These are phyloP conservation scores for Crataegus laevigata DNA, from an alignment of 306 rosid genomes.

Conservation along the genomic window DNA sequence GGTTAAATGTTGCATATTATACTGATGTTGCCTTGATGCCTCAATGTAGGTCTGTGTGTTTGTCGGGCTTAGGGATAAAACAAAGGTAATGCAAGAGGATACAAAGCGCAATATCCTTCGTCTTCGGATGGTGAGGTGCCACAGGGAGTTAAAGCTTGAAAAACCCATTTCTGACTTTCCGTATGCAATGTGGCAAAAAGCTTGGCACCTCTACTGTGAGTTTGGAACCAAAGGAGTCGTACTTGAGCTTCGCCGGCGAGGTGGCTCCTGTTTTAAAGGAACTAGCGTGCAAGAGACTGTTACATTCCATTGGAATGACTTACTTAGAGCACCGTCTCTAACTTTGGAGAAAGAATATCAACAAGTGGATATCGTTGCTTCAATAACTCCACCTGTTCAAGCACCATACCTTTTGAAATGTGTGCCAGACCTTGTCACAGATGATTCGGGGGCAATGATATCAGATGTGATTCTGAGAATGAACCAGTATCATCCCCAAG, in stretches of 20 bases:
- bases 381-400: constrained; percentile 89
- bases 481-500: constrained; percentile 86
- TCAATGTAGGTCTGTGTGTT: constrained; percentile 59
- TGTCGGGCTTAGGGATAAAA: constrained; percentile 42
- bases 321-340: constrained; percentile 64
- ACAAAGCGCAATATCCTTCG: constrained; percentile 37
- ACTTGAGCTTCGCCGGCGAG: constrained; percentile 41
- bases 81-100: constrained; percentile 36
- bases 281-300: constrained; percentile 33
- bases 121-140: constrained; percentile 60
- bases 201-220: constrained; percentile 87
- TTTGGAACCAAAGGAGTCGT: constrained; percentile 80
- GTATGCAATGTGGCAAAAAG: constrained; percentile 55
- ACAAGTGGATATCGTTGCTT: constrained; percentile 40
- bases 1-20: neutral
- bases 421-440: constrained; percentile 83
- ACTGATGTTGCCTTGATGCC: neutral
- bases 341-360: constrained; percentile 51
- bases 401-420: constrained; percentile 85
- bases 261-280: constrained; percentile 58
- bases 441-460: constrained; percentile 85
- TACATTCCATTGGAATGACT: constrained; percentile 67
- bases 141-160: constrained; percentile 66
- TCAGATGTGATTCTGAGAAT: constrained; percentile 74
- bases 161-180: constrained; percentile 42